Evolutionary conservation across 1,284 basidiomycete species (phyloP).

Genomic region (Neonothopanus nambi): DNA sequence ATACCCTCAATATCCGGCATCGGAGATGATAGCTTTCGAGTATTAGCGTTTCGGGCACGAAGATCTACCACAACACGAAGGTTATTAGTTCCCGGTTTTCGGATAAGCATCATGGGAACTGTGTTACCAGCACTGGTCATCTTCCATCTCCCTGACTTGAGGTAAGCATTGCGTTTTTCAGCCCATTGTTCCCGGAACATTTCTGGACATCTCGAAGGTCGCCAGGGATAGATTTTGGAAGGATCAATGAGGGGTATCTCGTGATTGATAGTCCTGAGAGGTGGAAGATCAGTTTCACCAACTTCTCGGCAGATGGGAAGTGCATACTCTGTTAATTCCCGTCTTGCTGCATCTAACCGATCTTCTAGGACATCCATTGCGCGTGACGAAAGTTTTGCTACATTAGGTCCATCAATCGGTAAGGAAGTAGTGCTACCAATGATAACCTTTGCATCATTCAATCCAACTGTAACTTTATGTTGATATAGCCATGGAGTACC

Average conservation of each 20-base stretch:
- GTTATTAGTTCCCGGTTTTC: conserved; percentile 20
- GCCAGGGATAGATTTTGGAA: conserved; percentile 15
- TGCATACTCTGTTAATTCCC: background rate
- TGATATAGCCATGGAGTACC: conserved; percentile 33
- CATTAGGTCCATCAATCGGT: conserved; percentile 18
- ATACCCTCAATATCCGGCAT: no score
- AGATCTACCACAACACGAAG: background rate
- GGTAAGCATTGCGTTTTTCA: conserved; percentile 26
- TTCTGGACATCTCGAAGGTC: no score
- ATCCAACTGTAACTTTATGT: conserved; percentile 20
- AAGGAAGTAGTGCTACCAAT: conserved; percentile 17
- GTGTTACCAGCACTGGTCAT: conserved; percentile 18
- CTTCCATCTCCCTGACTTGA: conserved; percentile 15
- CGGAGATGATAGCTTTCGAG: conserved; percentile 1
- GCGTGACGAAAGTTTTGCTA: background rate
- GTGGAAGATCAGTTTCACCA: conserved; percentile 3
- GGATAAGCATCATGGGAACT: conserved; percentile 30
- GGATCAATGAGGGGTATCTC: conserved; percentile 13
- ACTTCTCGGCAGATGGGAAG: conserved; percentile 1
- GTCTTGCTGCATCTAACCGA: background rate
- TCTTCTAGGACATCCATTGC: conserved; percentile 15
- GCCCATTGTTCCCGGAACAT: conserved; percentile 27
- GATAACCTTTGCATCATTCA: conserved; percentile 13
- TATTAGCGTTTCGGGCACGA: conserved; percentile 3
- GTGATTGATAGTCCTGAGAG: conserved; percentile 11